These are phyloP conservation scores for Artemisia argyi DNA, from an alignment of 129 eudicot genomes.

Conservation along the genomic window DNA sequence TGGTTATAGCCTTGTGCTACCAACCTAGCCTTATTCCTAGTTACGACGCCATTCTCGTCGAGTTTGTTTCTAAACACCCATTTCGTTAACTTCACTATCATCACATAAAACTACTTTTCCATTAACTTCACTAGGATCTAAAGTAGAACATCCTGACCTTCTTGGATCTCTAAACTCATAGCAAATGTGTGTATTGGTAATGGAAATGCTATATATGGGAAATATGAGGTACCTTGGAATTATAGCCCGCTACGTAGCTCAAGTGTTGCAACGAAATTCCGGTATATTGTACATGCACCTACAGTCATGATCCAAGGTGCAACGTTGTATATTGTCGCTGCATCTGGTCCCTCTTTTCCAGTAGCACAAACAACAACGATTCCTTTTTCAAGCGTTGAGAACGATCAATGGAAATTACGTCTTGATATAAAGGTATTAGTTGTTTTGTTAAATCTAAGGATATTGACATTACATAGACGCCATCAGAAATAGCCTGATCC, in stretches of 20 bases:
- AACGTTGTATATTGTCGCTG: conserved; percentile 13
- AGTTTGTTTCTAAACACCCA: no score
- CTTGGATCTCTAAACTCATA: conserved; percentile 17
- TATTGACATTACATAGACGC: no score
- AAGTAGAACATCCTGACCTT: neutral
- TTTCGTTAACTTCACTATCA: no score
- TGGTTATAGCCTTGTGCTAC: no score
- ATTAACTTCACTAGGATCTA: conserved; percentile 17
- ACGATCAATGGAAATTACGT: no score
- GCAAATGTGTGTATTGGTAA: conserved; percentile 13
- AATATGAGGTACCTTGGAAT: conserved; percentile 33
- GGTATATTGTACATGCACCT: conserved; percentile 37
- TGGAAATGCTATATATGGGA: conserved; percentile 11
- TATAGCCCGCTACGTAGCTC: conserved; percentile 26
- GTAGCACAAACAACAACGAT: no score
- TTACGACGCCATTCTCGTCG: no score
- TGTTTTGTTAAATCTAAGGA: no score
- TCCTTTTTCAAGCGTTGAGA: no score
- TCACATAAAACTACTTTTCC: conserved; percentile 37
- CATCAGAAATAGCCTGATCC: no score
- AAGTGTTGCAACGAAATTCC: conserved; percentile 27
- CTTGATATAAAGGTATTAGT: no score
- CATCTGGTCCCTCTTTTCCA: conserved; percentile 20
- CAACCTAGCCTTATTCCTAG: no score
- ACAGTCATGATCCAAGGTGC: conserved; percentile 46